A percentile compares a stretch with the other conserved stretches of the same genome.
phyloP scores from a whole-genome alignment of 306 rosid species.

The Lupinus albus region DNA sequence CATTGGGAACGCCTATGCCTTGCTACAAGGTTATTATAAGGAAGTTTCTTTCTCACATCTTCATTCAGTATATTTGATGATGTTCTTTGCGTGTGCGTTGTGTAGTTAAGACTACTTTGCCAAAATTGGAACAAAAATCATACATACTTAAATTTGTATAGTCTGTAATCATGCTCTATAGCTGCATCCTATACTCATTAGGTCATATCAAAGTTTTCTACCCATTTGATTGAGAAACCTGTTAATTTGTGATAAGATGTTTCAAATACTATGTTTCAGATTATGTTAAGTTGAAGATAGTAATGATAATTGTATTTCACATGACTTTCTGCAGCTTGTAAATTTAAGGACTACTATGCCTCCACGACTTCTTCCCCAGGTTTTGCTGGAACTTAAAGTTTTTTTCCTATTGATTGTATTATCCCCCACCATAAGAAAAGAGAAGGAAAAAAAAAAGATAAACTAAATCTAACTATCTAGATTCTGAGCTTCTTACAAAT shows the following conservation, averaged over 20 bases:
- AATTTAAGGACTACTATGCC: constrained; percentile 63
- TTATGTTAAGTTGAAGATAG: constrained; percentile 19
- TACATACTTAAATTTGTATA: neutral
- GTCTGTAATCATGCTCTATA: neutral
- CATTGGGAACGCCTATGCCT: neutral
- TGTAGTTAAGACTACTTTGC: constrained; percentile 12
- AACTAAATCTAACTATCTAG: constrained; percentile 18
- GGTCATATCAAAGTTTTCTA: neutral
- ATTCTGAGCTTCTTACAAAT: constrained; percentile 36
- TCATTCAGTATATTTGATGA: constrained; percentile 15
- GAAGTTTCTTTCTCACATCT: constrained; percentile 23
- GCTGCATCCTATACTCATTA: constrained; percentile 5
- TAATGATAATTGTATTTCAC: constrained; percentile 28
- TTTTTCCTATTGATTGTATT: constrained; percentile 2
- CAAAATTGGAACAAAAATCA: neutral
- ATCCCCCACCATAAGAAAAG: constrained; percentile 14
- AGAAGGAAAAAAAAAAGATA: constrained; percentile 11
- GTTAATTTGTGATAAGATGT: constrained; percentile 14
- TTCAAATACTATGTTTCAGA: constrained; percentile 27
- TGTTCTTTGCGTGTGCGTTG: neutral
- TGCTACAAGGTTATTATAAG: constrained; percentile 2
- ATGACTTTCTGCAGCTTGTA: constrained; percentile 61
- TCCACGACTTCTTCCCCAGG: constrained; percentile 72
- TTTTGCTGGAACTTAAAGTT: constrained; percentile 35
- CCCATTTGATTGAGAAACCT: constrained; percentile 21